Conservation (phyloP, 2,329 filamentous ascomycete genomes). For the Neonectria coccinea region DNA sequence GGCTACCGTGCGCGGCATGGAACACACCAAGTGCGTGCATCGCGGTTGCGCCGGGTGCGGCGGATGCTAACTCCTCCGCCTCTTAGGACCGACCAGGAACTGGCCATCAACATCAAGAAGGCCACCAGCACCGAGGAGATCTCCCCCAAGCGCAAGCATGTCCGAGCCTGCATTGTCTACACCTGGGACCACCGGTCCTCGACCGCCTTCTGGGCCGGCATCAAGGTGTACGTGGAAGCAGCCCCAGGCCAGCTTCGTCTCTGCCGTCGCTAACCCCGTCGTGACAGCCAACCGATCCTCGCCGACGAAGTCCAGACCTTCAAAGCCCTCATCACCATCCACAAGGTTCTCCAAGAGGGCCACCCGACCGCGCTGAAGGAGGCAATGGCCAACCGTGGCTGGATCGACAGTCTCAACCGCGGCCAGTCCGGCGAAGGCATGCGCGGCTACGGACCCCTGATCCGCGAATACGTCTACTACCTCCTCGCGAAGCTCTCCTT, state of each 20-base stretch:
- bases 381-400: slow-evolving; percentile 86
- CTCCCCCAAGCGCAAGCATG: slow-evolving; percentile 87
- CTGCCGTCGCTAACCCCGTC: slow-evolving; percentile 17
- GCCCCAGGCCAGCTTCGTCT: slow-evolving; percentile 21
- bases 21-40: slow-evolving; percentile 52
- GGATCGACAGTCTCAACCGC: slow-evolving; percentile 92
- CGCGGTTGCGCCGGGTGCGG: slow-evolving; percentile 19
- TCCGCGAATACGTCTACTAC: slow-evolving; percentile 97
- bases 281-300: slow-evolving; percentile 87
- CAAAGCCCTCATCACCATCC: slow-evolving; percentile 96
- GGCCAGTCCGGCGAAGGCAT: slow-evolving; percentile 86
- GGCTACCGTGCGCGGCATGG: slow-evolving; percentile 49
- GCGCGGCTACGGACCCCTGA: slow-evolving; percentile 90
- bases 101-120: slow-evolving; percentile 77
- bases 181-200: slow-evolving; percentile 99
- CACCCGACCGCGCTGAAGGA: slow-evolving; percentile 90
- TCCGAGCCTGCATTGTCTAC: slow-evolving; percentile 96
- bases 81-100: slow-evolving; percentile 73
- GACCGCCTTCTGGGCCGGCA: slow-evolving; percentile 93
- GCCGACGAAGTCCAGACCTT: slow-evolving; percentile 99
- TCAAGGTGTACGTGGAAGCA: slow-evolving; percentile 85
- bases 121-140: slow-evolving; percentile 76
- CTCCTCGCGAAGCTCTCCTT: slow-evolving; percentile 95
- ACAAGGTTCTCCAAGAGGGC: slow-evolving; percentile 97
- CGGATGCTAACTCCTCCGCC: slow-evolving; percentile 31